Conservation (phyloP, 2,329 filamentous ascomycete species). For the Xylariaceae sp. region DNA sequence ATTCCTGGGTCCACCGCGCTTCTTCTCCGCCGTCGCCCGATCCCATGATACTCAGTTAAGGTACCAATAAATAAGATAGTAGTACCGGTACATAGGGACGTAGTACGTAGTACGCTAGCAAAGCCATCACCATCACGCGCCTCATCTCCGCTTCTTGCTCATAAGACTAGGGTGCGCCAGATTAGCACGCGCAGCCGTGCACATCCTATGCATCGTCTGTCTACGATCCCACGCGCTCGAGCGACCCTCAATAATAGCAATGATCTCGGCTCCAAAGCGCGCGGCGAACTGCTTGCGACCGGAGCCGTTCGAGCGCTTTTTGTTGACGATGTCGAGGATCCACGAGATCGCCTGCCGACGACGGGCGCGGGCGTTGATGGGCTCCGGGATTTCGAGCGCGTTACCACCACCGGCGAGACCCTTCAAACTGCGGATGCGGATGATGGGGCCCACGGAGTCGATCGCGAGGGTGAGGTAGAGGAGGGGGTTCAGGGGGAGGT, state of each 20-base stretch:
- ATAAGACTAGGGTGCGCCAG: conserved; percentile 36
- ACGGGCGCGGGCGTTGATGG: conserved; percentile 68
- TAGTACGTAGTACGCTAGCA: neutral
- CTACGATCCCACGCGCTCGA: conserved; percentile 82
- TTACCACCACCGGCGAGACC: conserved; percentile 82
- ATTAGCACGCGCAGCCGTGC: conserved; percentile 73
- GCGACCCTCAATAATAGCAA: conserved; percentile 80
- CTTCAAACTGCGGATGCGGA: conserved; percentile 70
- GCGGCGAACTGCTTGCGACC: conserved; percentile 68
- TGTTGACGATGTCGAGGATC: conserved; percentile 81
- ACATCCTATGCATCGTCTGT: conserved; percentile 71
- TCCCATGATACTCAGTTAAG: neutral
- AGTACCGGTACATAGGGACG: too few species aligned
- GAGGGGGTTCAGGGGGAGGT: conserved; percentile 83
- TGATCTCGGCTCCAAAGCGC: conserved; percentile 77
- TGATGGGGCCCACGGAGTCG: conserved; percentile 84
- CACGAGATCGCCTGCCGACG: conserved; percentile 75
- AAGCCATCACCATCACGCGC: neutral
- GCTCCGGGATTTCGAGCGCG: conserved; percentile 75
- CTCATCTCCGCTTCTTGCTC: conserved; percentile 31
- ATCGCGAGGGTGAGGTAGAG: conserved; percentile 85
- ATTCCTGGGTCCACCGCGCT: too few species aligned
- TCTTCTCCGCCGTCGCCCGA: neutral
- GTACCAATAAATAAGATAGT: too few species aligned
- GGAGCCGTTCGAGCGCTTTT: conserved; percentile 67